Evolutionary conservation across 306 rosid species (phyloP).

Genomic region (Rubus idaeus): DNA sequence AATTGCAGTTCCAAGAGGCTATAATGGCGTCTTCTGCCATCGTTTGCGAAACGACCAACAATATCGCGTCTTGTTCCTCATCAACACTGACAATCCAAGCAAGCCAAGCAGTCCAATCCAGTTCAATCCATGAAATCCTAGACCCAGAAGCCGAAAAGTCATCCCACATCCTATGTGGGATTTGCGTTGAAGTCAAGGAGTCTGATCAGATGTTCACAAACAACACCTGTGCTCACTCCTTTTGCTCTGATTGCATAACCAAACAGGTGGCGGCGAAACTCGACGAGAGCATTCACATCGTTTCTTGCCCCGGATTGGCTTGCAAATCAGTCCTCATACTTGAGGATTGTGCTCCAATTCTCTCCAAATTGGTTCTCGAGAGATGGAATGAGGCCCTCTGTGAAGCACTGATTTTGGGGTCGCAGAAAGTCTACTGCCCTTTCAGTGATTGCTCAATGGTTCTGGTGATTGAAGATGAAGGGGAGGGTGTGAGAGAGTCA

Average conservation of each 20-base stretch:
- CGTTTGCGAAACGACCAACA: constrained; percentile 1
- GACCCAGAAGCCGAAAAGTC: constrained; percentile 6
- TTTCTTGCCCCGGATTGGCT: constrained; percentile 43
- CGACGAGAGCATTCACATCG: constrained; percentile 23
- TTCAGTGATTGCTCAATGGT: constrained; percentile 49
- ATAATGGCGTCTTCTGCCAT: constrained; percentile 26
- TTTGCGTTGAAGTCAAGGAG: constrained; percentile 43
- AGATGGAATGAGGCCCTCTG: constrained; percentile 45
- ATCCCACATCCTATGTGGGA: constrained; percentile 37
- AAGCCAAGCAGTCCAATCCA: neutral
- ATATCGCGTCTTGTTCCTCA: neutral
- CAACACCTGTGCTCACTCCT: constrained; percentile 43
- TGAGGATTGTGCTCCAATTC: constrained; percentile 30
- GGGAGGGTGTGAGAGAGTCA: constrained; percentile 10
- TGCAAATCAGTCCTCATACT: constrained; percentile 33
- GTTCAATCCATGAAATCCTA: neutral
- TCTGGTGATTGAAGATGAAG: constrained; percentile 30
- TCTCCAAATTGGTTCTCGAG: constrained; percentile 38
- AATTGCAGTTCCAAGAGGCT: constrained; percentile 33
- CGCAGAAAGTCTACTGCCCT: constrained; percentile 40
- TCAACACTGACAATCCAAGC: neutral
- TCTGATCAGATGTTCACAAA: constrained; percentile 34
- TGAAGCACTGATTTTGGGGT: constrained; percentile 18
- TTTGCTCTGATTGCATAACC: constrained; percentile 47
- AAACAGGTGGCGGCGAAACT: constrained; percentile 50